phyloP scores from a whole-genome alignment of 169 alveolate genomes.

The Cryptosporidium viatorum region DNA sequence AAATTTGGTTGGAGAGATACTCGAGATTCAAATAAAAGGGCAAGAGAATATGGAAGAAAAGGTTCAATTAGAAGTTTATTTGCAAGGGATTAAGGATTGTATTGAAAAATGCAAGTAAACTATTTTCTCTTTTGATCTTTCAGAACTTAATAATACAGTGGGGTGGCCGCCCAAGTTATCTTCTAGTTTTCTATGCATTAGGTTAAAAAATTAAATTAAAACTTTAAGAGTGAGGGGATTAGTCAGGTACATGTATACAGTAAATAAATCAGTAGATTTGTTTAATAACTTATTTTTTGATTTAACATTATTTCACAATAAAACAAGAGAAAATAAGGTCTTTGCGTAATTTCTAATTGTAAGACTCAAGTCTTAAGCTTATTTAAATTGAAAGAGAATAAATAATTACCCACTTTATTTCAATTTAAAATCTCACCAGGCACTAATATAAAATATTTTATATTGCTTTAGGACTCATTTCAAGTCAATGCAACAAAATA shows the following conservation, averaged over 20 bases:
- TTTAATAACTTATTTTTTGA: neutral
- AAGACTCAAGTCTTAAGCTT: neutral
- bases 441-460: neutral
- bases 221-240: slow-evolving; percentile 52
- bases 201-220: neutral
- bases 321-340: neutral
- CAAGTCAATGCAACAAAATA: slow-evolving; percentile 20
- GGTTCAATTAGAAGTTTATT: neutral
- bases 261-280: neutral
- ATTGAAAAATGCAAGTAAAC: neutral
- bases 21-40: neutral
- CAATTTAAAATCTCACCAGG: neutral
- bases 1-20: neutral
- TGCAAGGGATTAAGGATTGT: slow-evolving; percentile 1
- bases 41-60: neutral
- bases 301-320: neutral
- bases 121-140: neutral
- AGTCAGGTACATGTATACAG: neutral
- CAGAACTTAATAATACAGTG: neutral
- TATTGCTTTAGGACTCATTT: neutral
- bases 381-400: too few relatives aligned
- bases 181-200: neutral
- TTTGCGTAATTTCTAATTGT: neutral
- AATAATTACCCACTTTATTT: neutral
- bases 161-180: slow-evolving; percentile 10